These are phyloP conservation scores for Bondarzewia mesenterica DNA, from an alignment of 1,284 basidiomycete species.

Conservation along the genomic window DNA sequence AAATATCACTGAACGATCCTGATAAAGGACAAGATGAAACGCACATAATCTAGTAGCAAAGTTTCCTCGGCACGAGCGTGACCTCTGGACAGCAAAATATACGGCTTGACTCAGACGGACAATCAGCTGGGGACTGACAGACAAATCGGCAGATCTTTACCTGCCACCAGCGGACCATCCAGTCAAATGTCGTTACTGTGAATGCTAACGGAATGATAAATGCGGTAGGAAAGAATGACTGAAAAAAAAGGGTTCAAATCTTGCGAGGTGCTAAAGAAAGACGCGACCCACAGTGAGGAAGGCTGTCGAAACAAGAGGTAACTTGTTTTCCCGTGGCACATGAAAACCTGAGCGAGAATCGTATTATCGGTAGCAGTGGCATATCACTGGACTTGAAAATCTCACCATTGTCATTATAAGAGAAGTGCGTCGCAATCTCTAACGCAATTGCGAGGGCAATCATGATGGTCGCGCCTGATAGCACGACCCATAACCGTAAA, in stretches of 20 bases:
- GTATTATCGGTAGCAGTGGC: too few species aligned
- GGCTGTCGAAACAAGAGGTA: constrained; percentile 40
- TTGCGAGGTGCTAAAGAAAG: background rate
- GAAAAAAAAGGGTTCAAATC: constrained; percentile 6
- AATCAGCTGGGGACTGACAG: background rate
- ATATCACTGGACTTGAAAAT: too few species aligned
- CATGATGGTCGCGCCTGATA: constrained; percentile 33
- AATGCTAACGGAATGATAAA: constrained; percentile 23
- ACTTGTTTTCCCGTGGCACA: constrained; percentile 40
- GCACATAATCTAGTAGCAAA: constrained; percentile 55
- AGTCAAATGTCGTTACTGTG: constrained; percentile 15
- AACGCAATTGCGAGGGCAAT: constrained; percentile 40
- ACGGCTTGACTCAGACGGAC: constrained; percentile 33
- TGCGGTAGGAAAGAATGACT: constrained; percentile 55
- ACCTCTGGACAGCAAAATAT: constrained; percentile 43
- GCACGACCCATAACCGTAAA: constrained; percentile 33
- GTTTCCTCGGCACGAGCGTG: constrained; percentile 43
- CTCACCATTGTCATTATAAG: constrained; percentile 36
- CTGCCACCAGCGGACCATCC: constrained; percentile 20
- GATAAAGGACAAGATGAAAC: constrained; percentile 14
- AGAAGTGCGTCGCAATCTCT: constrained; percentile 35
- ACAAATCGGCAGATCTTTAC: constrained; percentile 25
- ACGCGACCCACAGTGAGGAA: constrained; percentile 50
- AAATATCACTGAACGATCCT: background rate
- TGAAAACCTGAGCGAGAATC: constrained; percentile 40